Base-by-base conservation (phyloP, 2,329 filamentous ascomycete species). In the Bretziella fagacearum region DNA sequence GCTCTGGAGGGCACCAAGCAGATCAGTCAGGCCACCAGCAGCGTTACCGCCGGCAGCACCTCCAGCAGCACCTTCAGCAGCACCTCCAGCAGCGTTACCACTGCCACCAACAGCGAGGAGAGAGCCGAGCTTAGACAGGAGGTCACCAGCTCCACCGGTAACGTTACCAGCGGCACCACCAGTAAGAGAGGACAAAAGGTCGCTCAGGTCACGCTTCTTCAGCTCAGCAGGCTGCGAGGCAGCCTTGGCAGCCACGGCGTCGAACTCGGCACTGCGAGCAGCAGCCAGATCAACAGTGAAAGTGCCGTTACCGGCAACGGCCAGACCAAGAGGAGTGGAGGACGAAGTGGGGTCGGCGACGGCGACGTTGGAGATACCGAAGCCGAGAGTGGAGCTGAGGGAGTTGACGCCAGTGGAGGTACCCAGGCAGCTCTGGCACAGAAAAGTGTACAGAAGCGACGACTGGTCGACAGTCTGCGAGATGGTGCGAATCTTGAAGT, bases 401-500 rank as follows among this genome's bases (percentile, higher is more conserved):
- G 47, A 52, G 0, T 53, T 55, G 4, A 62, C 55, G 0, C 60
- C 60, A 1, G 60, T 46, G 3, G 52, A 45, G 0, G 55, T 49
- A 40, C 56, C 56, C 6, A 64, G 53, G 41, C 61, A 63, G 8
- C 56, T 56, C 37, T 63, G 57, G 56, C 65, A 69, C 4, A 69
- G 56, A 54, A 69, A 69, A 1, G 66, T 69, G 53, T 65, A 68
- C 0, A 62, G 62, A 44, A 67, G 61, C 49, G 62, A 61, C 0
- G 63, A 64, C 40, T 52, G 55, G 56, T 66, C 68, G 48, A 65
- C 60, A 26, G 58, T 60, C 4, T 64, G 66, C 1, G 61, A 65
- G 35, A 69, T 67, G 13, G 64, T 59, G 2, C 55, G 55, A 6
- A 65, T 59, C 2, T 58, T 56, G 50, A 67, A 67, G 23, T 58